Conservation (phyloP, 2,329 filamentous ascomycete genomes). For the Stemphylium lycopersici region DNA sequence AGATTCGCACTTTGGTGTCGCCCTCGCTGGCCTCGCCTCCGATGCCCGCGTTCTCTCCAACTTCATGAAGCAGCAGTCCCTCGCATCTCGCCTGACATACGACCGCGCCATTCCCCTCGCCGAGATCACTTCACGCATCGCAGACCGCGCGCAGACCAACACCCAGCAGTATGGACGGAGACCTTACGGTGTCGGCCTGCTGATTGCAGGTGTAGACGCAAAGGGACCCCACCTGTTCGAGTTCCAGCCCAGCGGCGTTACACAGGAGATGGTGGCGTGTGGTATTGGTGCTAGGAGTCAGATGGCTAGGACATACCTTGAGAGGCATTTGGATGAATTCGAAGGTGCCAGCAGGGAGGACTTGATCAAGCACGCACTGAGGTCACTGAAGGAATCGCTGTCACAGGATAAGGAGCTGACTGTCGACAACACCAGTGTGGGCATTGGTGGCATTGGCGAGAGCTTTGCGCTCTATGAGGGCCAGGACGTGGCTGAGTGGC, state of each 20-base stretch:
- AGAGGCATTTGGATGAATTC: slow-evolving; percentile 88
- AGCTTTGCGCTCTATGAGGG: slow-evolving; percentile 91
- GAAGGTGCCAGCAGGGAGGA: slow-evolving; percentile 77
- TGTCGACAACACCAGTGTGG: slow-evolving; percentile 93
- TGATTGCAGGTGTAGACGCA: slow-evolving; percentile 93
- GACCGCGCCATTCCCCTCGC: slow-evolving; percentile 90
- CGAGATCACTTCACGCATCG: slow-evolving; percentile 88
- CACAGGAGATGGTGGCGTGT: slow-evolving; percentile 95
- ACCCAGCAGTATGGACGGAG: slow-evolving; percentile 97
- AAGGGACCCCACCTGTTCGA: slow-evolving; percentile 95
- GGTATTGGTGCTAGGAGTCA: slow-evolving; percentile 95
- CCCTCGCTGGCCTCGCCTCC: slow-evolving; percentile 94
- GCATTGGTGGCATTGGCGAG: slow-evolving; percentile 78
- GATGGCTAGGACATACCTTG: slow-evolving; percentile 96
- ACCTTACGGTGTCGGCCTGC: slow-evolving; percentile 91
- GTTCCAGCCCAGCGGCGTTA: slow-evolving; percentile 95
- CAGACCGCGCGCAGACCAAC: slow-evolving; percentile 95
- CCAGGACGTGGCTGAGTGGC: slow-evolving; percentile 81
- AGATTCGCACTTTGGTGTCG: slow-evolving; percentile 93
- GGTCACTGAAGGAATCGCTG: slow-evolving; percentile 91
- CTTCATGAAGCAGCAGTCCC: slow-evolving; percentile 99
- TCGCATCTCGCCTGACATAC: slow-evolving; percentile 94
- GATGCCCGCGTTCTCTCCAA: slow-evolving; percentile 99
- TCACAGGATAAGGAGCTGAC: slow-evolving; percentile 98
- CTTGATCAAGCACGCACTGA: slow-evolving; percentile 86